phyloP scores from a whole-genome alignment of 176 grass and related monocot species.

The Otatea glauca region DNA sequence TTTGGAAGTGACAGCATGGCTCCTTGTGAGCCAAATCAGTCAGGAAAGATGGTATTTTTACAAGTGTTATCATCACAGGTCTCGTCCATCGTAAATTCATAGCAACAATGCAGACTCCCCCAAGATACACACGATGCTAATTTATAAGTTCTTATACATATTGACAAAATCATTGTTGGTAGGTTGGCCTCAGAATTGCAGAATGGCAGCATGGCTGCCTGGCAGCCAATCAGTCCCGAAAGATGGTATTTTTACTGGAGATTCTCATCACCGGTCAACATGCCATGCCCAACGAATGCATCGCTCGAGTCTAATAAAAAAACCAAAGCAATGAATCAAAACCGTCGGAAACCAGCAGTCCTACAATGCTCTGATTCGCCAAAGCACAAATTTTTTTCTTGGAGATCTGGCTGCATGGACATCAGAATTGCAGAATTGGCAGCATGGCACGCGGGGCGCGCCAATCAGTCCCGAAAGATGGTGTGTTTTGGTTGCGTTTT shows the following conservation, averaged over 20 bases:
- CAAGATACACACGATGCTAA: not conserved
- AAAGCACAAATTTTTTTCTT: not conserved
- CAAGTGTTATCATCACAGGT: not conserved
- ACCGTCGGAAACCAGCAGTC: not conserved
- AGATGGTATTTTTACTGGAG: slow-evolving; percentile 7
- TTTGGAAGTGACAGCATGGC: not conserved
- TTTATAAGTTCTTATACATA: not conserved
- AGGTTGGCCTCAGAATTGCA: slow-evolving; percentile 51
- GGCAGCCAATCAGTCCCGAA: slow-evolving; percentile 34
- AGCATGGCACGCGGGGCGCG: slow-evolving; percentile 12
- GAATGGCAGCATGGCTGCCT: slow-evolving; percentile 41
- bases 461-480: slow-evolving; percentile 50
- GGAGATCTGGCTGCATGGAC: not conserved
- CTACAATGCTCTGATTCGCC: not conserved
- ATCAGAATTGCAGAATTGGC: slow-evolving; percentile 45
- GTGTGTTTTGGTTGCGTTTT: slow-evolving; percentile 47
- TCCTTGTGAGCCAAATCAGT: not conserved
- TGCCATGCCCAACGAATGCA: not conserved
- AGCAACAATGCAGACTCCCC: not conserved
- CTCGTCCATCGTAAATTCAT: not conserved
- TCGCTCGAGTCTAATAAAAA: not conserved
- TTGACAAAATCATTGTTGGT: not conserved
- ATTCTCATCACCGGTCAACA: slow-evolving; percentile 36
- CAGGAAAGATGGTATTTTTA: not conserved
- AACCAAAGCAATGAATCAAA: not conserved